phyloP scores from a whole-genome alignment of 371 early-diverging fungal genomes.

The Chytridium lagenaria region DNA sequence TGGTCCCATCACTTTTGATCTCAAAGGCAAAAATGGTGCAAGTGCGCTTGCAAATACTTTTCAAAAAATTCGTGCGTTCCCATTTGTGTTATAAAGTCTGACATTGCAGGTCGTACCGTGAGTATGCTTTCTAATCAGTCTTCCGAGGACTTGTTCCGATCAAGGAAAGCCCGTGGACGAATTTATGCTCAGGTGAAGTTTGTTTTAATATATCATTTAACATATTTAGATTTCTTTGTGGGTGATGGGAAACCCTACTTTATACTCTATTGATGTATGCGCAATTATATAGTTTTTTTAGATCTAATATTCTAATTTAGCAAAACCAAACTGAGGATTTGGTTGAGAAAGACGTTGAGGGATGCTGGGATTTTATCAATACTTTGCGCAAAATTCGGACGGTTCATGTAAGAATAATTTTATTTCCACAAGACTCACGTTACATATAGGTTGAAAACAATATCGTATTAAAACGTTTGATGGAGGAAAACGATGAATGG shows the following conservation, averaged over 20 bases:
- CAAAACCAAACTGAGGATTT: constrained; percentile 1
- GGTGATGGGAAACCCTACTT: neutral
- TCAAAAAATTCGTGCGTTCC: neutral
- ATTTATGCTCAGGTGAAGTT: neutral
- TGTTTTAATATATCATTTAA: neutral
- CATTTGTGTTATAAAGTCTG: too few species aligned
- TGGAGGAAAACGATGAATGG: neutral
- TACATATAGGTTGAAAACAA: neutral
- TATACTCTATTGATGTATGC: neutral
- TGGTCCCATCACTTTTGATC: neutral
- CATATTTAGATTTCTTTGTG: neutral
- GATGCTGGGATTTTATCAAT: neutral
- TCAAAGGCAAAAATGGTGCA: neutral
- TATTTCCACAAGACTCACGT: neutral
- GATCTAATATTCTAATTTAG: constrained; percentile 2
- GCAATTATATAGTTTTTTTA: neutral
- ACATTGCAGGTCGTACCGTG: neutral
- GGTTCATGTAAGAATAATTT: neutral
- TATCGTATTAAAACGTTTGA: neutral
- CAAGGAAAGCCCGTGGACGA: constrained; percentile 1
- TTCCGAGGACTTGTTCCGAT: neutral
- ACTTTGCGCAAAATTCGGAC: constrained; percentile 1
- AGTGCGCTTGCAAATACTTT: neutral
- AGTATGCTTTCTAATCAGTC: neutral
- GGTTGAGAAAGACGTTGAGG: neutral